Percentiles rank a stretch among this genome's conserved stretches.
phyloP scores from a whole-genome alignment of 1,139 yeast genomes.

The Hyphopichia buzzinii region DNA sequence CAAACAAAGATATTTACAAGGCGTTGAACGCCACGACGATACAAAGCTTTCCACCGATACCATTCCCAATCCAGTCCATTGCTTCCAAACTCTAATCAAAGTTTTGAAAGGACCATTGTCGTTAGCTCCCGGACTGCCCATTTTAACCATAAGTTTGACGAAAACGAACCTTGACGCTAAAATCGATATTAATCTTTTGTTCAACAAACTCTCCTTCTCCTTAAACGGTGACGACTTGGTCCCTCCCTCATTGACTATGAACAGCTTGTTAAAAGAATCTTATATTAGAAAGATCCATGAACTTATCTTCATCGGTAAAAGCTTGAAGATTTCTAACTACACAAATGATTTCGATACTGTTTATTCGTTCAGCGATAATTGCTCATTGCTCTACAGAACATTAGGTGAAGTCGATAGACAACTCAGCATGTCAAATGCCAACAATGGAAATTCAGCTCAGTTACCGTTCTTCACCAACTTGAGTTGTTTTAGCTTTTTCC shows the following conservation, averaged over 20 bases:
- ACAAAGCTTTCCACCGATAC: conserved; percentile 26
- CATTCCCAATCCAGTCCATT: conserved; percentile 51
- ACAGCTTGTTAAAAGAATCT: conserved; percentile 38
- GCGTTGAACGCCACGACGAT: conserved; percentile 26
- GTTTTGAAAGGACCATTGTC: conserved; percentile 63
- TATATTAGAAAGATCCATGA: conserved; percentile 51
- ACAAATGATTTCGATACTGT: conserved; percentile 33
- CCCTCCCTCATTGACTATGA: conserved; percentile 51
- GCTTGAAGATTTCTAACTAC: conserved; percentile 16
- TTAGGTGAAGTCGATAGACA: conserved; percentile 47
- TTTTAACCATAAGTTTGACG: conserved; percentile 51
- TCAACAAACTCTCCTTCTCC: conserved; percentile 44
- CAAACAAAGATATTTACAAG: conserved; percentile 26
- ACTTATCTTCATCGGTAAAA: conserved; percentile 41
- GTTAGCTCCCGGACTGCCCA: conserved; percentile 38
- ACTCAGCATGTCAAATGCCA: conserved; percentile 23
- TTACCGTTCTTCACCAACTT: conserved; percentile 45
- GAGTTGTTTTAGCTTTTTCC: conserved; percentile 57
- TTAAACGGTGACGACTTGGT: conserved; percentile 43
- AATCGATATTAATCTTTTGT: conserved; percentile 53
- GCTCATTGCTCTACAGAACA: conserved; percentile 32
- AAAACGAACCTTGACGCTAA: conserved; percentile 51
- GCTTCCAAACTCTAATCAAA: conserved; percentile 55
- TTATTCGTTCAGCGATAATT: conserved; percentile 39
- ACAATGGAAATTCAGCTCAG: conserved; percentile 22